Percentiles rank a stretch among this genome's conserved stretches.
Conservation (phyloP, 176 grass and related monocot species). For the Saccharum officinarum region DNA sequence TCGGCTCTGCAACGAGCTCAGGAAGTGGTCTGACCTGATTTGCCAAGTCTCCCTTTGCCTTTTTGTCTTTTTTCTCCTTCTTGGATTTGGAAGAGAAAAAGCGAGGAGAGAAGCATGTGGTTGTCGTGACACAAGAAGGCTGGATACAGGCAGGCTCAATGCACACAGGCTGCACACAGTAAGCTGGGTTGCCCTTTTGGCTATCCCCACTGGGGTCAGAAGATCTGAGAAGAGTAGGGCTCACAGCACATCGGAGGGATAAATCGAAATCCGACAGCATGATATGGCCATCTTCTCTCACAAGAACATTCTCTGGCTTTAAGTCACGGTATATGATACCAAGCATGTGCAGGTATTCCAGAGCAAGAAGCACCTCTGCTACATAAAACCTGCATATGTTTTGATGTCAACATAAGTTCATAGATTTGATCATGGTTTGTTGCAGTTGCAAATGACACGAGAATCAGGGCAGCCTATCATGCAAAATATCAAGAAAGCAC, state of each 20-base stretch:
- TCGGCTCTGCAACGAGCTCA: conserved; percentile 75
- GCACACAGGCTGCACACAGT: conserved; percentile 64
- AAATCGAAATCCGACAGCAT: conserved; percentile 93
- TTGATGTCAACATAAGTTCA: conserved; percentile 26
- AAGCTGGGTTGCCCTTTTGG: conserved; percentile 47
- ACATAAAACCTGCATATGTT: conserved; percentile 74
- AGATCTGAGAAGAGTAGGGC: conserved; percentile 66
- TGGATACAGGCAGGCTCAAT: conserved; percentile 66
- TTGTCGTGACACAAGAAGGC: conserved; percentile 57
- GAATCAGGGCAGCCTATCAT: background rate
- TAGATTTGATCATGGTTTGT: background rate
- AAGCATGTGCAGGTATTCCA: conserved; percentile 89
- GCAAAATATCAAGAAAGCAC: conserved; percentile 3
- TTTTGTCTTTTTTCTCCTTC: conserved; percentile 47
- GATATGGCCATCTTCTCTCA: conserved; percentile 85
- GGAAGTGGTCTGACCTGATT: conserved; percentile 68
- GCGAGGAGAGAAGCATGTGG: conserved; percentile 66
- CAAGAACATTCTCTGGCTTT: conserved; percentile 88
- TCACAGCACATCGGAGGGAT: conserved; percentile 66
- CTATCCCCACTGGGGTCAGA: conserved; percentile 52
- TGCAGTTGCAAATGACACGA: background rate
- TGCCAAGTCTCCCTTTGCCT: conserved; percentile 53
- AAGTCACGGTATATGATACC: conserved; percentile 85
- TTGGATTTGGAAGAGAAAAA: conserved; percentile 74
- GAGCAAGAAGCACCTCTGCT: conserved; percentile 68